Evolutionary conservation across 1,139 yeast species (phyloP).

Genomic region (Pichia sp.): DNA sequence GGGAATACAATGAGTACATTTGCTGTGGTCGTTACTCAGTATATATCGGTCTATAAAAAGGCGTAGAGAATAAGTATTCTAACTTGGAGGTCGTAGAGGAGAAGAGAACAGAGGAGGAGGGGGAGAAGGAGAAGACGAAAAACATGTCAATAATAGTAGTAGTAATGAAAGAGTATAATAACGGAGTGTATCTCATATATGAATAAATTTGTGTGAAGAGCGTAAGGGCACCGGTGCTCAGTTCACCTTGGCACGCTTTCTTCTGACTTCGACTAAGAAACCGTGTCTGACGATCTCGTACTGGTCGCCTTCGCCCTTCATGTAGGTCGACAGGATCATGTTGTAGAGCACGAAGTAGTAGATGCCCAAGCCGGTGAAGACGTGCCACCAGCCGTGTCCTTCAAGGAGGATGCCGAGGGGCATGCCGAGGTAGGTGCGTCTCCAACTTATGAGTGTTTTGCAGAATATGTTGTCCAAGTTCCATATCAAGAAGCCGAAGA

Average conservation of each 20-base stretch:
- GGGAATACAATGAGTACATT: neutral
- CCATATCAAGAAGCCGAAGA: slow-evolving; percentile 77
- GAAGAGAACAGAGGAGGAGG: too few relatives aligned
- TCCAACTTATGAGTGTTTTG: slow-evolving; percentile 50
- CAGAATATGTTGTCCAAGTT: slow-evolving; percentile 83
- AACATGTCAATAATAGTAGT: too few relatives aligned
- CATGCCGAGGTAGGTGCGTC: slow-evolving; percentile 69
- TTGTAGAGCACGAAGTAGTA: slow-evolving; percentile 34
- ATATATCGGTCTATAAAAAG: neutral
- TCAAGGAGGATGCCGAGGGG: slow-evolving; percentile 87
- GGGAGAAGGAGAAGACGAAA: too few relatives aligned
- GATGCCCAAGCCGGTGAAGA: slow-evolving; percentile 71
- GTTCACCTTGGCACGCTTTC: slow-evolving; percentile 9
- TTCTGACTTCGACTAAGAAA: slow-evolving; percentile 28
- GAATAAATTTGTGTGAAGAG: neutral
- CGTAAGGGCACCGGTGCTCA: neutral
- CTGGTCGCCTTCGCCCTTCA: slow-evolving; percentile 27
- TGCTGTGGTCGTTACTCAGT: neutral
- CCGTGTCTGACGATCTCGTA: slow-evolving; percentile 31
- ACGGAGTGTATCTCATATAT: too few relatives aligned
- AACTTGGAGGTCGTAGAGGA: too few relatives aligned
- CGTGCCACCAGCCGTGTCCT: slow-evolving; percentile 99
- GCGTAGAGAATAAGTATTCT: too few relatives aligned
- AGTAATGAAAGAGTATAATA: too few relatives aligned
- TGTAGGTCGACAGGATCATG: slow-evolving; percentile 31